Conservation (phyloP, 208 protist genomes). For the Trypanosoma congolense region DNA sequence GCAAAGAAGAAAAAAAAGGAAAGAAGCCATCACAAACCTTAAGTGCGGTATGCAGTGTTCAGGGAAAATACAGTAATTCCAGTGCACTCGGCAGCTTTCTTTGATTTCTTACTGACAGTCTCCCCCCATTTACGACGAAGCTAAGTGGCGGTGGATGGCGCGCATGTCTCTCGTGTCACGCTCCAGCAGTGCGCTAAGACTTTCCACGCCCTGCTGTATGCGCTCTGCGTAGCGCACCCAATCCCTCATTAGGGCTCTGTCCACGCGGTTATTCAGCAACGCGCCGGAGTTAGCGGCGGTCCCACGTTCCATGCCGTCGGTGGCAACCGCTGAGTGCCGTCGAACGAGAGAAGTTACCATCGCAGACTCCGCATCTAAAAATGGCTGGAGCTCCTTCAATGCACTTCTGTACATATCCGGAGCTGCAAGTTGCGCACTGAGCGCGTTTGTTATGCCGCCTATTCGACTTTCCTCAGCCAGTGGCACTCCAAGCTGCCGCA, state of each 20-base stretch:
- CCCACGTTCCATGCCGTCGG: slow-evolving; percentile 6
- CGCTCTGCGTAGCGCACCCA: slow-evolving; percentile 44
- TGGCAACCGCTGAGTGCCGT: slow-evolving; percentile 7
- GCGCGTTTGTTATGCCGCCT: slow-evolving; percentile 23
- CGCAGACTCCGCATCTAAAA: slow-evolving; percentile 40
- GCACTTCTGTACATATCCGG: slow-evolving; percentile 40
- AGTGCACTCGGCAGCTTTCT: too few relatives aligned
- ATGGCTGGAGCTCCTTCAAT: slow-evolving; percentile 40
- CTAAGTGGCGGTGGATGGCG: slow-evolving; percentile 34
- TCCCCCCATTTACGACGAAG: slow-evolving; percentile 2
- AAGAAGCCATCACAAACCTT: too few relatives aligned
- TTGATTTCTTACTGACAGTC: too few relatives aligned
- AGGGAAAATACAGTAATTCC: too few relatives aligned
- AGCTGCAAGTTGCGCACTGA: slow-evolving; percentile 44
- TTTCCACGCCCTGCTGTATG: slow-evolving; percentile 59
- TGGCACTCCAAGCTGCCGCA: slow-evolving; percentile 34
- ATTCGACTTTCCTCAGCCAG: slow-evolving; percentile 42
- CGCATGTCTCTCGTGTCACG: slow-evolving; percentile 42
- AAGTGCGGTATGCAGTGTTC: too few relatives aligned
- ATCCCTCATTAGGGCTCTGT: slow-evolving; percentile 35
- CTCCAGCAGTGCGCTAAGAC: slow-evolving; percentile 37
- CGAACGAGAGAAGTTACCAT: slow-evolving; percentile 24
- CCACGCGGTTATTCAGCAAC: slow-evolving; percentile 34
- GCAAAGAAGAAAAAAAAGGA: too few relatives aligned
- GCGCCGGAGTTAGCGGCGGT: slow-evolving; percentile 4